Conservation (phyloP, 495 filamentous ascomycete genomes). For the Aspergillus sclerotiicarbonarius region DNA sequence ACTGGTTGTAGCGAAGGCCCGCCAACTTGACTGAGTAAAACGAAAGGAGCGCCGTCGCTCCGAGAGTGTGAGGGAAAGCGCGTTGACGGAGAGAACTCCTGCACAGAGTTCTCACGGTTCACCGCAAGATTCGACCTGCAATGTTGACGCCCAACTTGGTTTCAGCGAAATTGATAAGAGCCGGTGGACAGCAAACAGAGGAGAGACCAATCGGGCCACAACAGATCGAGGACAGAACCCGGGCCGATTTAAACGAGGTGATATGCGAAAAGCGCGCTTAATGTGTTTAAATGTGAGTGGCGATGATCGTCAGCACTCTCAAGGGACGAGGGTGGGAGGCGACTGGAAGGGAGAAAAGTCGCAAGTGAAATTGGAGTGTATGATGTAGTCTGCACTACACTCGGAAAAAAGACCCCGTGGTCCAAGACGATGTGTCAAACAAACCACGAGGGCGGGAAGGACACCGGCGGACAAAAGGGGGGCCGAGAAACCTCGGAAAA, state of each 20-base stretch:
- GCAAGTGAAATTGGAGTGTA: background rate
- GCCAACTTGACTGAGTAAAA: conserved; percentile 89
- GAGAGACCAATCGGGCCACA: background rate
- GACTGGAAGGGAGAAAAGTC: no score
- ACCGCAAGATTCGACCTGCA: conserved; percentile 11
- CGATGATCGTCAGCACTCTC: background rate
- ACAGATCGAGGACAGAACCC: background rate
- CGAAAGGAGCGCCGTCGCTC: conserved; percentile 38
- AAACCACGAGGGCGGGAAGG: background rate
- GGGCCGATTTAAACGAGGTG: background rate
- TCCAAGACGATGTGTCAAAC: background rate
- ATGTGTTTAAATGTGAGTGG: background rate
- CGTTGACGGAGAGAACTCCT: conserved; percentile 19
- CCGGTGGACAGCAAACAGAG: background rate
- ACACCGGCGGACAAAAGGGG: background rate
- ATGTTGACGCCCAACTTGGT: conserved; percentile 5
- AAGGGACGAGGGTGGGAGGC: background rate
- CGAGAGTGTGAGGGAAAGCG: conserved; percentile 27
- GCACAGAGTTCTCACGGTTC: conserved; percentile 8
- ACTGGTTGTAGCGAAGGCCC: conserved; percentile 72
- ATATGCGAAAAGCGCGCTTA: background rate
- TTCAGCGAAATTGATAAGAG: background rate
- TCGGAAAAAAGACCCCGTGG: conserved; percentile 1
- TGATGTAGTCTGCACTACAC: background rate
- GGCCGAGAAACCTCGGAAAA: background rate